Conservation (phyloP, 129 eudicot genomes). For the Arctium lappa region DNA sequence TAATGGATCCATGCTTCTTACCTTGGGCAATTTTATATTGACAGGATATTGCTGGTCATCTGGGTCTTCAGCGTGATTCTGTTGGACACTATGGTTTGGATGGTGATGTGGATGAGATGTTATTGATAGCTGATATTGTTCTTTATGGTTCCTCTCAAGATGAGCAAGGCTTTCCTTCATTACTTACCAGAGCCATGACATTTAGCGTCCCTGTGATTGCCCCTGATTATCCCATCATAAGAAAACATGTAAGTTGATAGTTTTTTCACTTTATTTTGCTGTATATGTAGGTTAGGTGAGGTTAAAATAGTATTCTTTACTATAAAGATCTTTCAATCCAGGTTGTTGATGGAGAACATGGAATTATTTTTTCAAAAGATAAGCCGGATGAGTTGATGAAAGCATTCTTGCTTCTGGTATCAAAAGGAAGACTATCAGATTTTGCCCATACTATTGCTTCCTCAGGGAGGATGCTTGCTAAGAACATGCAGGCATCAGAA, state of each 20-base stretch:
- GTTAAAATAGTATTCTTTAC: slow-evolving; percentile 7
- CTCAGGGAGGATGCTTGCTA: slow-evolving; percentile 77
- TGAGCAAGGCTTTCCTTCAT: slow-evolving; percentile 85
- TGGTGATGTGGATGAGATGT: slow-evolving; percentile 61
- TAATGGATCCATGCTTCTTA: background rate
- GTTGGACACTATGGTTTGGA: slow-evolving; percentile 74
- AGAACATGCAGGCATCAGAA: slow-evolving; percentile 86
- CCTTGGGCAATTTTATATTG: background rate
- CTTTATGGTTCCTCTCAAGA: slow-evolving; percentile 86
- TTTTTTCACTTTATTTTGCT: slow-evolving; percentile 2
- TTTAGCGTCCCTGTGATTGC: slow-evolving; percentile 78
- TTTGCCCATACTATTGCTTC: slow-evolving; percentile 62
- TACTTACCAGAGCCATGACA: slow-evolving; percentile 87
- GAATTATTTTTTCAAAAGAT: slow-evolving; percentile 67
- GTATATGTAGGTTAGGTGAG: slow-evolving; percentile 13
- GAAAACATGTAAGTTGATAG: slow-evolving; percentile 53
- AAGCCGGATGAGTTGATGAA: slow-evolving; percentile 62
- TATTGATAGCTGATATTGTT: slow-evolving; percentile 78
- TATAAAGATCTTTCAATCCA: slow-evolving; percentile 29
- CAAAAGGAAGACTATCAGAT: slow-evolving; percentile 61
- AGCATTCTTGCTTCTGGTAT: slow-evolving; percentile 61
- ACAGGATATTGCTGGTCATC: slow-evolving; percentile 69
- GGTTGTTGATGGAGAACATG: slow-evolving; percentile 88
- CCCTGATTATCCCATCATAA: slow-evolving; percentile 75
- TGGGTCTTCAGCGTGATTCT: slow-evolving; percentile 66